Conservation (phyloP, 768 basidiomycete species). For the Kwoniella dendrophila region DNA sequence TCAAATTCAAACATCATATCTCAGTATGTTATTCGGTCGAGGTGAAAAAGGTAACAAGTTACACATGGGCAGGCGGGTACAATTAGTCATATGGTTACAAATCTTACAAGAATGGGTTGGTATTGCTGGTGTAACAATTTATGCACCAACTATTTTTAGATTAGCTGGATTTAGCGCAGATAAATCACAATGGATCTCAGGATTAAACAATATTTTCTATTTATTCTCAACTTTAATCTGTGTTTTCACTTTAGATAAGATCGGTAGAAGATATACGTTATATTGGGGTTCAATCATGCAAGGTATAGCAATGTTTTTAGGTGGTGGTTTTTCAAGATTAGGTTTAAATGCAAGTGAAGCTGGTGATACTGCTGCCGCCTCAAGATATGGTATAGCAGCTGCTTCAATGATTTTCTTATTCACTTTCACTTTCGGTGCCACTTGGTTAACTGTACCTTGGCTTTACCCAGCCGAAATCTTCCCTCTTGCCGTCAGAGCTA, state of each 20-base stretch:
- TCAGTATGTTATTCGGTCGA: not conserved
- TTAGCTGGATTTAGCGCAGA: constrained; percentile 31
- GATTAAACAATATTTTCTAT: constrained; percentile 40
- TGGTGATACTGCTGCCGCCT: not conserved
- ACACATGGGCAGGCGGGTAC: constrained; percentile 21
- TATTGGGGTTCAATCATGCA: constrained; percentile 8
- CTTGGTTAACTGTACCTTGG: constrained; percentile 41
- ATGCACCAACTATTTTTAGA: constrained; percentile 33
- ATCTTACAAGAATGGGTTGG: constrained; percentile 38
- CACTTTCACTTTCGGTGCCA: constrained; percentile 34
- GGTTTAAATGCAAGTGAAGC: constrained; percentile 11
- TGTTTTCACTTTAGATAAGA: constrained; percentile 35
- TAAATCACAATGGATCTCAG: constrained; percentile 33
- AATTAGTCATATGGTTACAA: constrained; percentile 38
- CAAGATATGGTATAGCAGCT: constrained; percentile 27
- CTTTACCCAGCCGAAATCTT: constrained; percentile 35
- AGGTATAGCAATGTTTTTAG: too few relatives aligned
- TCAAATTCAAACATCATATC: too few relatives aligned
- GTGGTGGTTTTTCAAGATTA: too few relatives aligned
- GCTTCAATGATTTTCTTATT: constrained; percentile 29
- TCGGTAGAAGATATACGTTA: constrained; percentile 32
- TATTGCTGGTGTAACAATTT: constrained; percentile 29
- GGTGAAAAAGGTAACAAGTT: not conserved
- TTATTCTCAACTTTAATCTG: constrained; percentile 29
- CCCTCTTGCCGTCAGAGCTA: constrained; percentile 31